Base-by-base conservation (phyloP, 2,329 filamentous ascomycete species). In the Teratosphaeriaceae sp. region DNA sequence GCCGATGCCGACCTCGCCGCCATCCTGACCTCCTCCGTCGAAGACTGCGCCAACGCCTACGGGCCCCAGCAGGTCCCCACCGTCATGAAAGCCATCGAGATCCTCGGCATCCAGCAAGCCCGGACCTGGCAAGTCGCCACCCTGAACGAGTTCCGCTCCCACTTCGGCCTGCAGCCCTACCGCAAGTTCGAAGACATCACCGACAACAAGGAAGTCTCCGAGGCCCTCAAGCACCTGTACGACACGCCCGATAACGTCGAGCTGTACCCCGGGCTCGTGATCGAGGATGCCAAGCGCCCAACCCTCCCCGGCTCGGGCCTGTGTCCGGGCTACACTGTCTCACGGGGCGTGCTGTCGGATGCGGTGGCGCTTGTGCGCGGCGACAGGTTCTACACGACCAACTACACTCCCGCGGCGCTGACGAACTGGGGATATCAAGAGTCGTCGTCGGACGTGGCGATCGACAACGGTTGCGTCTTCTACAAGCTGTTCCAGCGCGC, bases 221-320 rank as follows among this genome's bases (percentile, higher is more conserved):
- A 72, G 21, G 65, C 71, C 6, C 68, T 84, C 3, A 72, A 76
- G 46, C 69, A 76, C 50, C 64, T 84, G 11, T 84, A 84, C 60
- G 71, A 74, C 18, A 70, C 80, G 37, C 79, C 79, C 6, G 80
- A 84, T 50, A 76, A 75, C 57, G 78, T 86, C 11, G 82, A 86
- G 56, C 67, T 85, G 5, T 85, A 85, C 54, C 81, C 82, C 0
- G 82, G 82, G 8, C 63, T 85, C 1, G 74, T 84, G 47, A 66
- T 75, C n/a, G 78, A 82, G 56, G 71, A 78, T 40, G 65, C 68
- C 22, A 79, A 80, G 55, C 66, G 69, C 1, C 64, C 66, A 1
- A 70, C 72, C 44, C 61, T 67, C 33, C 69, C 77, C 1, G 76
- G 76, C 2, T 71, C 68, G 40, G 75, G 75, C 15, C 67, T 77